Conservation (phyloP, 2,329 filamentous ascomycete species). For the Calonectria honghensis region DNA sequence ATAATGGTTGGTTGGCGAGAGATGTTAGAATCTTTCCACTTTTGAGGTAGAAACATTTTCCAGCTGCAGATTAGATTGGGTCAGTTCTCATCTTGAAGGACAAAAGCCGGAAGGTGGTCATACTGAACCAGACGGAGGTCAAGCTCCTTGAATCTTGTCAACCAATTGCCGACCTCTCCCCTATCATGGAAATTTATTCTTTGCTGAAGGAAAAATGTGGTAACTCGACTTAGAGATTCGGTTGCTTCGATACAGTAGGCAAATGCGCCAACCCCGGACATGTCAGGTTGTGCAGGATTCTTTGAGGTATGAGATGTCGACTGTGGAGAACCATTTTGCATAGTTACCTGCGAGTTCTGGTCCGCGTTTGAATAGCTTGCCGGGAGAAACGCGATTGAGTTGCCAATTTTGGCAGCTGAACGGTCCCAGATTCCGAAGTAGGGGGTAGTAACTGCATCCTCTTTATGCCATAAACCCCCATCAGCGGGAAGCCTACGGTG, state of each 20-base stretch:
- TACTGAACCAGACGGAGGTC: slow-evolving; percentile 36
- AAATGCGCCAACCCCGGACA: slow-evolving; percentile 53
- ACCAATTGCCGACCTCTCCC: slow-evolving; percentile 62
- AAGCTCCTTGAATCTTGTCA: slow-evolving; percentile 60
- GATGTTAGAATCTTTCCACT: slow-evolving; percentile 39
- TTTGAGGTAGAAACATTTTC: slow-evolving; percentile 38
- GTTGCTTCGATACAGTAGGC: slow-evolving; percentile 66
- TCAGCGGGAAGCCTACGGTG: slow-evolving; percentile 33
- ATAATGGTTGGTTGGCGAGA: slow-evolving; percentile 32
- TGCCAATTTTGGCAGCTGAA: slow-evolving; percentile 34
- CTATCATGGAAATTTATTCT: slow-evolving; percentile 59
- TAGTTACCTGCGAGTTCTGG: neutral
- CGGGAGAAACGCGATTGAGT: slow-evolving; percentile 33
- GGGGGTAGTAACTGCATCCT: slow-evolving; percentile 20
- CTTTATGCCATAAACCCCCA: slow-evolving; percentile 31
- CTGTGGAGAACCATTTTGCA: slow-evolving; percentile 28
- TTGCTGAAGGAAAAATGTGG: slow-evolving; percentile 65
- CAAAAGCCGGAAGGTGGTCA: neutral
- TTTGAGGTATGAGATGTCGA: slow-evolving; percentile 6
- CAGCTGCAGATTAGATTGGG: neutral
- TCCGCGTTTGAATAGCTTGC: slow-evolving; percentile 17
- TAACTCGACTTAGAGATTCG: slow-evolving; percentile 64
- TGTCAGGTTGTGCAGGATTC: slow-evolving; percentile 20
- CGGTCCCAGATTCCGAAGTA: slow-evolving; percentile 40
- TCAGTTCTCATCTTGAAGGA: neutral